Conservation (phyloP, 306 rosid genomes). For the Erythrophleum fordii region DNA sequence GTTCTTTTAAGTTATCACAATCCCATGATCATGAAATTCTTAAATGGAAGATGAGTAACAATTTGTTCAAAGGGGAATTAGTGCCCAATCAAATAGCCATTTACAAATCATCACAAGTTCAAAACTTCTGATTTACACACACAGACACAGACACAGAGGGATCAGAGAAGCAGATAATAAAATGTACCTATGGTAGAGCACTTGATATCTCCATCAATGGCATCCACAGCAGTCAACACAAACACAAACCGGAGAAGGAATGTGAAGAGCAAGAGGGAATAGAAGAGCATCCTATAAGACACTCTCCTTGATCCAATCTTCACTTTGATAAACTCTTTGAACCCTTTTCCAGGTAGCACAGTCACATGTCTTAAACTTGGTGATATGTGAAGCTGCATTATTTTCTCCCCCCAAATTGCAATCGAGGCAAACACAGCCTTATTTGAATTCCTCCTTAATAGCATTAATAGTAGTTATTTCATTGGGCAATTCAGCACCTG, state of each 20-base stretch:
- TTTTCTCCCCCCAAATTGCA: conserved; percentile 31
- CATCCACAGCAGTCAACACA: conserved; percentile 86
- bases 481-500: conserved; percentile 43
- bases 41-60: too few species aligned
- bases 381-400: conserved; percentile 97
- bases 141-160: not conserved
- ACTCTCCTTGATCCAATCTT: conserved; percentile 77
- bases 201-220: conserved; percentile 86
- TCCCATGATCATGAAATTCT: too few species aligned
- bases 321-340: conserved; percentile 91
- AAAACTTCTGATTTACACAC: not conserved
- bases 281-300: conserved; percentile 88
- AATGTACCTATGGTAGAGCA: conserved; percentile 86
- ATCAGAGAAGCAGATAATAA: not conserved
- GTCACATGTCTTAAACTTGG: conserved; percentile 97
- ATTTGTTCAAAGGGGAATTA: not conserved
- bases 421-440: conserved; percentile 2
- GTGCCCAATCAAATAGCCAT: not conserved
- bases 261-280: conserved; percentile 86
- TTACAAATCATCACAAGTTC: not conserved
- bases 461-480: conserved; percentile 43
- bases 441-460: conserved; percentile 35
- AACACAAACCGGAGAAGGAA: conserved; percentile 92
- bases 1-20: not conserved
- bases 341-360: conserved; percentile 84